Evolutionary conservation across 108 stramenopile genomes (phyloP), one percentile per base, ranked within the genome.

Genomic region (Nitzschia sp.): DNA sequence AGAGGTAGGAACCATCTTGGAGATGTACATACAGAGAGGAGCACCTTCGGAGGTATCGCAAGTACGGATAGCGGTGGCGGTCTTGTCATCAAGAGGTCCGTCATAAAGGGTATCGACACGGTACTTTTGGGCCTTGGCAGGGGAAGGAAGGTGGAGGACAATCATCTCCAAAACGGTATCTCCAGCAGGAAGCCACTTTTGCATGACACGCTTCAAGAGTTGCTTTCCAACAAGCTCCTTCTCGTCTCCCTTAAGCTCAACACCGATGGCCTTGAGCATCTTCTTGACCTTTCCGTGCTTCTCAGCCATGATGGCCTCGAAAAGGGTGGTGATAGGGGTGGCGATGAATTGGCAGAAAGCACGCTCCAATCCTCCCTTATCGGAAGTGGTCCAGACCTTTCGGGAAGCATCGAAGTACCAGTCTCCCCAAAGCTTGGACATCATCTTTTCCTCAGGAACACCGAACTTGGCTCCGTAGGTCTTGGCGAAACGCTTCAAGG

Each of bases 81-180:
- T 94, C 65, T 90, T 89, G 69, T 99, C 99, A 77, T 99, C 99
- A 38, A 97, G 89, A 70, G 99, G 99, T 42, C 98, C 99, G 39
- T 97, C 98, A 81, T 98, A 98, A 26, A 98, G 88, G 71, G 89
- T 96, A 61, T 96, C 97, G 34, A 97, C 97, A 85, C 99, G 97
- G 91, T 99, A 99, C 53, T 64, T 69, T 78, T 99, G 99, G 29
- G 98, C 98, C 73, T 82, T 82, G 41, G 79, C 87, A 39, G 99
- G 99, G 42, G 99, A 99, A 65, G 99, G 99, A 40, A 99, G 86
- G 87, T 99, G 95, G 38, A 99, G 88, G 65, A 99, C 98, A 85
- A 99, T 99, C 99, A 99, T 99, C 91, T 99, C 99, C 70, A 99
- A 84, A 15, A 99, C 94, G 44, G 97, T 96, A 66, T 99, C 99